These are phyloP conservation scores for Leccinellum albellum DNA, from an alignment of 768 basidiomycete species.

Conservation along the genomic window DNA sequence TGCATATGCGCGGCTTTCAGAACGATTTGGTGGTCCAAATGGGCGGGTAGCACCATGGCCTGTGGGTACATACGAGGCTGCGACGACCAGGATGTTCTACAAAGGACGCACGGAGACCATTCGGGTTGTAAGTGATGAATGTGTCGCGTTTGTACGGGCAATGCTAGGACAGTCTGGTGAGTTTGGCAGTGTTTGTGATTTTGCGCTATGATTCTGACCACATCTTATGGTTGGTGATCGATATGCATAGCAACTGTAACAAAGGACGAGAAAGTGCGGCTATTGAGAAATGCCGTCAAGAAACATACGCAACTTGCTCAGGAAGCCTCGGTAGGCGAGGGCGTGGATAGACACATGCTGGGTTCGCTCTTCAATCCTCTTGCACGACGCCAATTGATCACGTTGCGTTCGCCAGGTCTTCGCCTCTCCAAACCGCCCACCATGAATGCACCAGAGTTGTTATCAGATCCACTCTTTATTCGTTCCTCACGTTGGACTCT, in stretches of 20 bases:
- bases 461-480: constrained; percentile 67
- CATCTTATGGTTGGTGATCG: not conserved
- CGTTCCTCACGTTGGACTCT: constrained; percentile 81
- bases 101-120: constrained; percentile 96
- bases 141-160: constrained; percentile 69
- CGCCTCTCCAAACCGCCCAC: constrained; percentile 60
- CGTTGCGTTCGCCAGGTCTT: constrained; percentile 47
- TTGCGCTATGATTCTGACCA: not conserved
- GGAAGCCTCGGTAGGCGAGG: constrained; percentile 61
- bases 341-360: constrained; percentile 85
- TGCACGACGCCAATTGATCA: not conserved
- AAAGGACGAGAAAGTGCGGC: constrained; percentile 41
- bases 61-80: constrained; percentile 92
- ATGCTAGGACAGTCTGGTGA: constrained; percentile 56
- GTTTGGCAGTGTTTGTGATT: not conserved
- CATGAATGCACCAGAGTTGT: constrained; percentile 66
- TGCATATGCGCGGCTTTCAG: constrained; percentile 73
- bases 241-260: constrained; percentile 16
- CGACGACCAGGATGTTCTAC: constrained; percentile 81
- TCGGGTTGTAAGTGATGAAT: constrained; percentile 72
- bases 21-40: constrained; percentile 21
- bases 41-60: constrained; percentile 36
- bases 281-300: constrained; percentile 60
- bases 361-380: constrained; percentile 42
- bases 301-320: constrained; percentile 66